Evolutionary conservation across 2,329 filamentous ascomycete genomes (phyloP), one percentile per base, ranked within the genome.

Genomic region (Aspergillus phoenicis): DNA sequence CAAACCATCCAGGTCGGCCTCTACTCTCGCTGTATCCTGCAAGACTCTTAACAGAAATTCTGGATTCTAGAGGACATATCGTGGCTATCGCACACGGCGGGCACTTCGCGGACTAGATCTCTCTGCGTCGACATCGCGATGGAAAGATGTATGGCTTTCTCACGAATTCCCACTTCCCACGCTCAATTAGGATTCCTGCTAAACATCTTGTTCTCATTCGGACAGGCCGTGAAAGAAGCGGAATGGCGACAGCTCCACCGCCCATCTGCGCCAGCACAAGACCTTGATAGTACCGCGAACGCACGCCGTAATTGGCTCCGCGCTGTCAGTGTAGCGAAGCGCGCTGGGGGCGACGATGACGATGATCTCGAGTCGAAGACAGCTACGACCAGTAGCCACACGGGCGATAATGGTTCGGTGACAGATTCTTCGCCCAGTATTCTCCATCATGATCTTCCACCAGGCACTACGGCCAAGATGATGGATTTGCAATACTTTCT

Each of bases 401-500:
- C 8, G 26, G 4, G 10, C 28, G 8, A 22, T 2, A 30, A 49
- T 49, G 47, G 2, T 2, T 49, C 47, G 24, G 26, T 24, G 2
- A 26, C 11, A 3, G 8, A 49, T 7, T 28, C 45, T 3, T 38
- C 26, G 10, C n/a, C 49, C 11, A 8, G 33, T 10, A 53, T 17
- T 20, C 77, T 57, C 73, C 75, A 51, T 79, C 80, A 58, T 73
- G 81, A 8, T 79, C 85, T 66, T 78, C 83, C 59, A 86, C 85
- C 71, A 38, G 86, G 87, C 62, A 85, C 87, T 66, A 86, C 85
- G 5, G 88, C 91, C 1, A 91, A 89, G 73, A 89, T 87, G 74
- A 94, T 96, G 90, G 91, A 91, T 17, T 75, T 96, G 38, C 89
- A 91, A 70, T 96, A 96, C 72, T 96, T 95, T 64, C 81, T 88